Percentiles rank a stretch among this genome's conserved stretches.
phyloP scores from a whole-genome alignment of 2,329 filamentous ascomycete genomes.

The Fusarium caatingaense region DNA sequence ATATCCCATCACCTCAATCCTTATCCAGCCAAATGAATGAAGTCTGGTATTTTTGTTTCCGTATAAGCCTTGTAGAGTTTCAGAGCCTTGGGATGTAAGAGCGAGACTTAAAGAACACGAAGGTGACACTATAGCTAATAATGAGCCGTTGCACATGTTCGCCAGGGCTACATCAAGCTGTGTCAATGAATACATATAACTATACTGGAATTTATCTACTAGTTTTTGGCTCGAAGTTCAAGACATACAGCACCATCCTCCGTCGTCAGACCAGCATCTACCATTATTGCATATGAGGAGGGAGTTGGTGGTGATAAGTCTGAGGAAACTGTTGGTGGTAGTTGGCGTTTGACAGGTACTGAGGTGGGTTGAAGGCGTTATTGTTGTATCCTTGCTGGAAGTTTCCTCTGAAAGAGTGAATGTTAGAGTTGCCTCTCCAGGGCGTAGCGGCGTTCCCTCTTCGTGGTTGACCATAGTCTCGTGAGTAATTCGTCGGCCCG shows the following conservation, averaged over 20 bases:
- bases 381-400: slow-evolving; percentile 11
- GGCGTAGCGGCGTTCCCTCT: slow-evolving; percentile 13
- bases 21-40: no score
- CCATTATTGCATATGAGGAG: slow-evolving; percentile 12
- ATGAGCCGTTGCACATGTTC: background rate
- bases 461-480: background rate
- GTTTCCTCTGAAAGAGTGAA: slow-evolving; percentile 20
- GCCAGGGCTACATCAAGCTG: background rate
- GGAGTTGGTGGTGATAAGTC: slow-evolving; percentile 23
- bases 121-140: background rate
- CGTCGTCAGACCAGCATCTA: background rate
- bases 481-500: background rate
- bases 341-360: slow-evolving; percentile 16
- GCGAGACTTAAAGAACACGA: background rate
- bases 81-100: background rate
- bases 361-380: slow-evolving; percentile 7
- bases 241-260: background rate
- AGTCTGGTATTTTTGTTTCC: no score
- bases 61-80: no score
- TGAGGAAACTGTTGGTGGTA: slow-evolving; percentile 18
- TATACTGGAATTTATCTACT: background rate
- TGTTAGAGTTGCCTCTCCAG: slow-evolving; percentile 33
- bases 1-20: no score
- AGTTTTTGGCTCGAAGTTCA: background rate
- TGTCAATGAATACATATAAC: background rate